Percentiles rank a stretch among this genome's conserved stretches.
Evolutionary conservation across 306 rosid species (phyloP).

Genomic region (Astragalus membranaceus): DNA sequence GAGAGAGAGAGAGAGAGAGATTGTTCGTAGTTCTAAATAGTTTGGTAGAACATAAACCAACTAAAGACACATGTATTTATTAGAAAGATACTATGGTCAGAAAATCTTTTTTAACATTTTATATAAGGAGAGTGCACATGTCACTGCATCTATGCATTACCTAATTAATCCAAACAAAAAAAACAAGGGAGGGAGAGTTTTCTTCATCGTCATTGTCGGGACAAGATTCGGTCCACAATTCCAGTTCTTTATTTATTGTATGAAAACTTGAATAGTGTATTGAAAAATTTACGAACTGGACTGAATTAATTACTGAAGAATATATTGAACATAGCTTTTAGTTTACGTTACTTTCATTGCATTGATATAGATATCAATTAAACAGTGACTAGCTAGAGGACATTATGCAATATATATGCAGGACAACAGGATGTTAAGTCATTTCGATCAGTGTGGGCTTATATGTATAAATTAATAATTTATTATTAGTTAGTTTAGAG

Average conservation of each 20-base stretch:
- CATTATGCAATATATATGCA: too few species aligned
- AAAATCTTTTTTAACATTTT: conserved; percentile 16
- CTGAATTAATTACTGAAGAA: background rate
- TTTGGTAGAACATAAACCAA: conserved; percentile 8
- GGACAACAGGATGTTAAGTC: too few species aligned
- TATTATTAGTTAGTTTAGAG: too few species aligned
- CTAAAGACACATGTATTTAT: background rate
- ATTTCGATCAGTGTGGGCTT: too few species aligned
- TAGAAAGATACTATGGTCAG: background rate
- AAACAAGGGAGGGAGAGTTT: background rate
- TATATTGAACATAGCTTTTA: background rate
- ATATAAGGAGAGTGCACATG: background rate
- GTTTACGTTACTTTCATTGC: background rate
- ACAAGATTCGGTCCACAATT: background rate
- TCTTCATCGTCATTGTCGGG: background rate
- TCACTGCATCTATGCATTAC: background rate
- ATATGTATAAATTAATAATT: too few species aligned
- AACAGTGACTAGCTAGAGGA: background rate
- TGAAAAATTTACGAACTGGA: too few species aligned
- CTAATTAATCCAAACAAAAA: background rate
- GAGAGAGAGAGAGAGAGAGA: too few species aligned
- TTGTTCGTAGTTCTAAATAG: background rate
- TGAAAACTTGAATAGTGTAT: background rate
- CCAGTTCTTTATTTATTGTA: background rate
- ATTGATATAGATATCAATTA: background rate